A percentile compares a stretch with the other conserved stretches of the same genome.
phyloP scores from a whole-genome alignment of 768 basidiomycete genomes.

The Dacryopinax primogenitus region DNA sequence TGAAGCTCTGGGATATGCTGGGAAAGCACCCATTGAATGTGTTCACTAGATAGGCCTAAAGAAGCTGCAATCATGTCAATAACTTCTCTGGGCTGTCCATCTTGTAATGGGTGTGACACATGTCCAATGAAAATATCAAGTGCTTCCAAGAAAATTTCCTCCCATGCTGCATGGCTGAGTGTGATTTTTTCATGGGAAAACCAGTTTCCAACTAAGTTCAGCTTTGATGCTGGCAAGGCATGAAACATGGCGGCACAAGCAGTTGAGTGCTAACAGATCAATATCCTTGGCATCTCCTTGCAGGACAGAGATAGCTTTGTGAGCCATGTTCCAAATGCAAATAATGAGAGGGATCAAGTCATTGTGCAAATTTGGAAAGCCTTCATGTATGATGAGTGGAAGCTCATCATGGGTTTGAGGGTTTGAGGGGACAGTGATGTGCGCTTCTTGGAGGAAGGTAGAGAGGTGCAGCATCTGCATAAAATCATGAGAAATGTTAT shows the following conservation, averaged over 20 bases:
- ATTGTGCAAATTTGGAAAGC: slow-evolving; percentile 51
- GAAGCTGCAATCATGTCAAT: slow-evolving; percentile 47
- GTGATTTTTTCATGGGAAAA: neutral
- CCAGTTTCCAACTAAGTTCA: neutral
- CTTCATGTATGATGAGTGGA: slow-evolving; percentile 48
- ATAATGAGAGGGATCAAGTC: slow-evolving; percentile 41
- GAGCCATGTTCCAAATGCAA: slow-evolving; percentile 53
- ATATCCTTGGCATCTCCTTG: slow-evolving; percentile 42
- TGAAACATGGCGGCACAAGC: neutral
- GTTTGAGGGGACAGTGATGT: no score
- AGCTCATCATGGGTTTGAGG: slow-evolving; percentile 54
- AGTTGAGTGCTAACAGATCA: slow-evolving; percentile 37
- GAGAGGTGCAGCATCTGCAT: slow-evolving; percentile 30
- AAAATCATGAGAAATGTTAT: neutral
- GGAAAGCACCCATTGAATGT: slow-evolving; percentile 55
- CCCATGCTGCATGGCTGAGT: slow-evolving; percentile 45
- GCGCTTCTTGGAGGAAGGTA: slow-evolving; percentile 26
- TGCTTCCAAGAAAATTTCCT: slow-evolving; percentile 80
- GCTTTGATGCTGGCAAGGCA: neutral
- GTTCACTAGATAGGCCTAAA: slow-evolving; percentile 56
- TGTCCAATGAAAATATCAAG: slow-evolving; percentile 81
- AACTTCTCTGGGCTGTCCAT: slow-evolving; percentile 29
- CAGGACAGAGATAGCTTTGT: slow-evolving; percentile 35
- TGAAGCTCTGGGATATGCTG: slow-evolving; percentile 54
- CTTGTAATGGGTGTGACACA: slow-evolving; percentile 18